These are phyloP conservation scores for Phytopythium delawarense DNA, from an alignment of 352 stramenopile genomes.

Conservation along the genomic window DNA sequence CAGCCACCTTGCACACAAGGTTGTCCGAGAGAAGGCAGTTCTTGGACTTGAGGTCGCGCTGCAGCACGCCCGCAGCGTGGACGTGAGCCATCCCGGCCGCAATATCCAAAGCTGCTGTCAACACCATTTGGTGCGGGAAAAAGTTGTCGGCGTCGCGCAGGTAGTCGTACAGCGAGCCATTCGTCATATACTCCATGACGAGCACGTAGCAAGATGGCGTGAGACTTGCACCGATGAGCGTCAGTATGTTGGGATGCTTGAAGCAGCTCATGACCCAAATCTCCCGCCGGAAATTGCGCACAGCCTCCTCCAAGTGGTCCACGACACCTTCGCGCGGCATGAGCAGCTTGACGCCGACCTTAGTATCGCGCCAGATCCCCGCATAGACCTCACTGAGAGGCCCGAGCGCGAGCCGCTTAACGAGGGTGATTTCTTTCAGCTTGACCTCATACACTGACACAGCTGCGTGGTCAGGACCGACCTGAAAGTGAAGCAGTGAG, in stretches of 20 bases:
- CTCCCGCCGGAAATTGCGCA: constrained; percentile 77
- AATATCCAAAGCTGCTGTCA: constrained; percentile 62
- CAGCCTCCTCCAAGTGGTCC: constrained; percentile 61
- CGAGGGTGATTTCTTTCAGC: constrained; percentile 64
- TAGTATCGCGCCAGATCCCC: constrained; percentile 69
- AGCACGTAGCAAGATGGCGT: constrained; percentile 77
- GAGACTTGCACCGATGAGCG: constrained; percentile 70
- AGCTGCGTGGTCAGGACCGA: constrained; percentile 64
- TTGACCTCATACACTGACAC: constrained; percentile 79
- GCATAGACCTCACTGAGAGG: constrained; percentile 75
- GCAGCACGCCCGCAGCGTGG: constrained; percentile 49
- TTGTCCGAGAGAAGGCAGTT: constrained; percentile 78
- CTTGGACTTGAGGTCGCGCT: constrained; percentile 78
- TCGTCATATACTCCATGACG: constrained; percentile 86
- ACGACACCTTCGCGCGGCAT: constrained; percentile 69
- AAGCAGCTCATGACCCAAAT: constrained; percentile 79
- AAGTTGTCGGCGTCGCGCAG: constrained; percentile 72
- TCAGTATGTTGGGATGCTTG: constrained; percentile 71
- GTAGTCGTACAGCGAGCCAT: constrained; percentile 82
- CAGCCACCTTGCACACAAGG: constrained; percentile 67
- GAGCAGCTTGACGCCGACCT: constrained; percentile 72
- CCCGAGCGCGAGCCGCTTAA: constrained; percentile 68
- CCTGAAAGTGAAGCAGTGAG: constrained; percentile 60
- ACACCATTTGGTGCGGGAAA: constrained; percentile 53
- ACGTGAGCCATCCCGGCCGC: constrained; percentile 62